Evolutionary conservation across 306 rosid genomes (phyloP), one percentile per base, ranked within the genome.

Genomic region (Begonia loranthoides): DNA sequence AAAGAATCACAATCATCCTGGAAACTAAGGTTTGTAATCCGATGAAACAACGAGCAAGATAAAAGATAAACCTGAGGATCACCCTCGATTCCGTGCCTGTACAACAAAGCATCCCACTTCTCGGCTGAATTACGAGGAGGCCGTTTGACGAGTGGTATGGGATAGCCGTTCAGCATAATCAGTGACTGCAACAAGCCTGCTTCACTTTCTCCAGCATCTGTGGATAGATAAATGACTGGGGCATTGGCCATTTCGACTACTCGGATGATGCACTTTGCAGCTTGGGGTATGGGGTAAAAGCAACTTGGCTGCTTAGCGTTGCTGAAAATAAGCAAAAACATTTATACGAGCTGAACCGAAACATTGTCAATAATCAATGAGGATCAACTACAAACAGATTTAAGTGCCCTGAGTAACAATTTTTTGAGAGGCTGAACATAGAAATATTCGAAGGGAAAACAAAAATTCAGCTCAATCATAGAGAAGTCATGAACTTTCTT

Each of bases 281-380:
- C 94, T 76, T 90, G 95, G 57, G 97, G 97, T 69, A 90, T 80
- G 68, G 97, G 95, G 74, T 72, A 86, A 74, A 90, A 90, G 86
- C 97, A 90, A 65, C 97, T 85, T 47, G 76, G 84, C 45, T 61
- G 75, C 48, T 90, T 85, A 15, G 63, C 84, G 64, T 90, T 90
- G 65, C 97, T 90, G 94, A 60, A 68, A 64, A 60, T 41, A 73
- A 52, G 45, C 58, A 62, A 66, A 36, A 40, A 54, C 22, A 49
- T 66, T 66, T 59, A 61, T 55, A 57, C 45, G 46, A 53, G 48
- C 53, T n/a, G 17, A 21, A 59, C 15, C 17, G 39, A 15, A 9
- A 21, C 52, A 52, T 55, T 16, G 13, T 43, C 47, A 43, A 43
- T 43, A 43, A 43, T 3, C 36, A 28, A 45, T 12, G 49, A 45